Base-by-base conservation (phyloP, 2,329 filamentous ascomycete species). In the Epichloe festucae region DNA sequence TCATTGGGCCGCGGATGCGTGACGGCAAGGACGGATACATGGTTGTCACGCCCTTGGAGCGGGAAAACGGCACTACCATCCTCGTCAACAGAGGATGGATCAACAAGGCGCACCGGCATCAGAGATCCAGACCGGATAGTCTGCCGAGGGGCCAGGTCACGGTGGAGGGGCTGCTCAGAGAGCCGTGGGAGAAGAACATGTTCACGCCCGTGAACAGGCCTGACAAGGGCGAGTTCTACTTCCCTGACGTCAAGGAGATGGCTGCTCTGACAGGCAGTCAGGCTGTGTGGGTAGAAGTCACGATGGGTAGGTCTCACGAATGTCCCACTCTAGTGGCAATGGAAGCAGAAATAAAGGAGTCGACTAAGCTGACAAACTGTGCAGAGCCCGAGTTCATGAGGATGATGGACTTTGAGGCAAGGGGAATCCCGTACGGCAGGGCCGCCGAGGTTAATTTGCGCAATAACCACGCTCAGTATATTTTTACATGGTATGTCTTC, bases 381-480 rank as follows among this genome's bases (percentile, higher is more conserved):
- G 17, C 35, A 91, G 87, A 85, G 61, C 86, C 88, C 51, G 88
- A 93, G 65, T 75, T 91, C 60, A 71, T 96, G 60, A 78, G 81
- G 58, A 76, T 84, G 56, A 84, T 89, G 63, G 82, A 90, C 60
- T 81, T 89, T 63, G 79, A 87, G 63, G 76, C 78, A 14, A 86
- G 85, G 60, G 93, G 93, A 31, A 84, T 96, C 54, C 93, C 93
- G 2, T 91, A 96, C 64, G 93, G 90, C 14, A 79, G 91, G 63
- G 73, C 88, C 6, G 79, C 93, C 4, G 89, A 95, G 70, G 90
- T 98, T 54, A 95, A 94, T 65, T 73, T 98, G 63, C 81, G 89
- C 66, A 98, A 98, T 66, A 97, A 95, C 70, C 93, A 98, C 69
- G 83, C 88, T 57, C 93, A 97, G 74, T 98, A 98, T 69, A 98